phyloP scores from a whole-genome alignment of 208 protist species.

The Acanthamoeba culbertsoni region DNA sequence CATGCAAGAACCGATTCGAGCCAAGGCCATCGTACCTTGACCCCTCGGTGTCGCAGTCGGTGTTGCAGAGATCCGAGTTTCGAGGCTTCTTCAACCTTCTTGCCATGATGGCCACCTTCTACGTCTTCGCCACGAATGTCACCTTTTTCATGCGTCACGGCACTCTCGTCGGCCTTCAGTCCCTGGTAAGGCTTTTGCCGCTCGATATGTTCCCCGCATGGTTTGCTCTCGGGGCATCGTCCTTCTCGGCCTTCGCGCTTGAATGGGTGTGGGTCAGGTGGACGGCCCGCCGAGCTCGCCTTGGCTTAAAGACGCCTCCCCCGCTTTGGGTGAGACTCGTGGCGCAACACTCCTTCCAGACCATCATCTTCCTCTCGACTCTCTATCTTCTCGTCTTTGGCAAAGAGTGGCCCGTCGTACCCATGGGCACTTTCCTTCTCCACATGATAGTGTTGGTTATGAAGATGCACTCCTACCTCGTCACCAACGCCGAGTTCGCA shows the following conservation, averaged over 20 bases:
- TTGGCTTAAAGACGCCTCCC: not conserved
- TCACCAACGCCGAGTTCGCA: constrained; percentile 40
- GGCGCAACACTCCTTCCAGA: constrained; percentile 19
- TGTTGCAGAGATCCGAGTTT: constrained; percentile 45
- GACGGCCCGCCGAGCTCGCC: not conserved
- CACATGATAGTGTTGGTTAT: constrained; percentile 58
- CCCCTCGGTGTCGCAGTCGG: not conserved
- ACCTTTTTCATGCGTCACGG: constrained; percentile 14
- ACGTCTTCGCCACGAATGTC: constrained; percentile 37
- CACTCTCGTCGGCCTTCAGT: constrained; percentile 36
- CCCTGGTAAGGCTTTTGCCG: not conserved
- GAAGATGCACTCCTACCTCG: constrained; percentile 64
- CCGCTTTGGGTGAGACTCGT: not conserved
- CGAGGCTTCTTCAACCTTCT: constrained; percentile 54
- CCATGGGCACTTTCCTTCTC: constrained; percentile 15
- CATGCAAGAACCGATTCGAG: constrained; percentile 14
- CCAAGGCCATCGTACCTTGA: constrained; percentile 37
- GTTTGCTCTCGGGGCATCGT: not conserved
- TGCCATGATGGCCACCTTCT: constrained; percentile 47
- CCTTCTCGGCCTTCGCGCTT: constrained; percentile 6
- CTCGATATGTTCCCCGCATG: constrained; percentile 50
- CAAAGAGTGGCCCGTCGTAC: constrained; percentile 52
- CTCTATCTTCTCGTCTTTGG: constrained; percentile 16
- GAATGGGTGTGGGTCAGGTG: not conserved
- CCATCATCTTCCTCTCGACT: not conserved